Evolutionary conservation across 2,329 filamentous ascomycete species (phyloP).

Genomic region (Chaetomiaceae sp.): DNA sequence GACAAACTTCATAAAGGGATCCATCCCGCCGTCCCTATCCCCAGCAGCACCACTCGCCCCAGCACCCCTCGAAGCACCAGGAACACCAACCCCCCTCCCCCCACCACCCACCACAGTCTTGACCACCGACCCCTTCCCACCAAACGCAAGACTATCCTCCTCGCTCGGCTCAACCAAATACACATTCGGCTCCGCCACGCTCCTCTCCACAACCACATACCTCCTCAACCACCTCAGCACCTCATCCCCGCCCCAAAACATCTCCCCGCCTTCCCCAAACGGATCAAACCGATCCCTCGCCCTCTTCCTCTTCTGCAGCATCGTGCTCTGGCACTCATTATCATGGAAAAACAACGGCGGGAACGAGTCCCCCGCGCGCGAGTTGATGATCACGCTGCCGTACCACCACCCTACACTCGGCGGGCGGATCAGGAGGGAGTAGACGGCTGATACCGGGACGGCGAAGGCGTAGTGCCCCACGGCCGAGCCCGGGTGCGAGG

Average conservation of each 20-base stretch:
- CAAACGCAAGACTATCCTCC: conserved; percentile 81
- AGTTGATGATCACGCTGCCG: conserved; percentile 91
- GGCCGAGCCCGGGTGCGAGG: conserved; percentile 63
- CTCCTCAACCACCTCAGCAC: conserved; percentile 83
- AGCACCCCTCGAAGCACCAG: conserved; percentile 30
- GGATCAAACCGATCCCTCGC: conserved; percentile 84
- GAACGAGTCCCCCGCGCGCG: conserved; percentile 83
- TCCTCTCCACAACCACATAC: conserved; percentile 79
- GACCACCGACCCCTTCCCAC: conserved; percentile 50
- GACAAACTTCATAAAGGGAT: conserved; percentile 86
- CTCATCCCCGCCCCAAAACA: conserved; percentile 98
- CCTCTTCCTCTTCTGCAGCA: conserved; percentile 84
- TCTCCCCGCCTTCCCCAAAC: conserved; percentile 75
- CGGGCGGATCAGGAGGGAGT: conserved; percentile 82
- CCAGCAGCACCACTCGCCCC: background rate
- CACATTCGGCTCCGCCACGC: conserved; percentile 79
- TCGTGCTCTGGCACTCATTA: conserved; percentile 91
- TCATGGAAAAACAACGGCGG: conserved; percentile 97
- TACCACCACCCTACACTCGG: conserved; percentile 99
- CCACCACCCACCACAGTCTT: conserved; percentile 50
- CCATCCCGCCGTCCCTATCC: conserved; percentile 68
- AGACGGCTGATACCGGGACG: conserved; percentile 83
- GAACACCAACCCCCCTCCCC: conserved; percentile 28
- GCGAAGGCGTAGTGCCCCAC: conserved; percentile 85
- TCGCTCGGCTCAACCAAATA: conserved; percentile 84